phyloP scores from a whole-genome alignment of 78 protist species.

The Blattamonas nauphoetae region DNA sequence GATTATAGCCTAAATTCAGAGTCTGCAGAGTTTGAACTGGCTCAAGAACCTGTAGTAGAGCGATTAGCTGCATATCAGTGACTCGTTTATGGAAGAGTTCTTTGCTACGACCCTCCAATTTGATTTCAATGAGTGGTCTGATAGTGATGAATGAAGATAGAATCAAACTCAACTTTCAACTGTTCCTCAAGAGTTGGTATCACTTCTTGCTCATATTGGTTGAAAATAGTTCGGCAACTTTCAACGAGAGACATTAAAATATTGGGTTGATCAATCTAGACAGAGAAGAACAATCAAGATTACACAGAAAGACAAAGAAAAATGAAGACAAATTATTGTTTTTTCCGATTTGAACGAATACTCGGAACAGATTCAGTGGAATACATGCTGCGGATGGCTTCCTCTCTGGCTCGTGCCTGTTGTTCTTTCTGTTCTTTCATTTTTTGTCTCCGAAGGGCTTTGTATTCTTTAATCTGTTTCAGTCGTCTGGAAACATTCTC shows the following conservation, averaged over 20 bases:
- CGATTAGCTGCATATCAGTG: not conserved
- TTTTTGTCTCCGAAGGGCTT: too few species aligned
- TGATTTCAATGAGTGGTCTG: not conserved
- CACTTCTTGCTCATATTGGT: not conserved
- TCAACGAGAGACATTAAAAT: not conserved
- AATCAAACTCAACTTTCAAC: not conserved
- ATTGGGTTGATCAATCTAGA: too few species aligned
- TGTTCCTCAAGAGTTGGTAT: not conserved
- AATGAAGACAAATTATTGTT: too few species aligned
- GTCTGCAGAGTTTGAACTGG: not conserved
- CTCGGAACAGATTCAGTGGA: too few species aligned
- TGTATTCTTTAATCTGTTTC: too few species aligned
- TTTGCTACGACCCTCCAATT: not conserved
- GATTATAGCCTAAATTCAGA: not conserved
- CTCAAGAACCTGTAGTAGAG: not conserved
- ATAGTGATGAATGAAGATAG: not conserved
- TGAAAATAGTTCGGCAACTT: not conserved
- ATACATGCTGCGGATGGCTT: too few species aligned
- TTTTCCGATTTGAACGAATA: too few species aligned
- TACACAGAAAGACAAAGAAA: too few species aligned
- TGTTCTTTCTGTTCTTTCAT: too few species aligned
- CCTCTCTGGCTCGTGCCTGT: too few species aligned
- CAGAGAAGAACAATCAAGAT: too few species aligned
- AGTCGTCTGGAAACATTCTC: too few species aligned
- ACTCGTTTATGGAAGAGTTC: not conserved